Evolutionary conservation across 305 asterid genomes (phyloP), one percentile per base, ranked within the genome.

Genomic region (Fraxinus dipetala): DNA sequence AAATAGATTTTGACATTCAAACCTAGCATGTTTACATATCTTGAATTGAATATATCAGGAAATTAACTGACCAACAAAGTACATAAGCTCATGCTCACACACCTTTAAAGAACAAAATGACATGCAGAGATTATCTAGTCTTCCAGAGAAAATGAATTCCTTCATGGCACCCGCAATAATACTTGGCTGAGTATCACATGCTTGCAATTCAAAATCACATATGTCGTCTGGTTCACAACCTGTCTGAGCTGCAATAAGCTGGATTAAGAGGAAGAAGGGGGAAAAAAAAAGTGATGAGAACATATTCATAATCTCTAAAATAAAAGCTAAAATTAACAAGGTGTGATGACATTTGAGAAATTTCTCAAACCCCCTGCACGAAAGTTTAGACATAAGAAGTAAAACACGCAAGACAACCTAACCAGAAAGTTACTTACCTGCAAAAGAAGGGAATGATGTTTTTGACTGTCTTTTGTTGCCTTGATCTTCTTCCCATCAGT

Each of bases 61-160:
- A 22, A 61, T 61, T 61, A 61, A 61, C 70, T 22, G 32, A 61
- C 34, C 36, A 67, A 61, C 70, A 22, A 22, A 61, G 31, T 31
- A 0, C 10, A 34, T 3, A 20, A 31, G 76, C 26, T 32, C 40
- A n/a, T 6, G 76, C 9, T 31, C 20, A 84, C 83, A 76, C 35
- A 96, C 99, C 98, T 93, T 89, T 85, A 96, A 85, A 72, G 99
- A 94, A 90, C 98, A 96, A 83, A 92, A 94, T 75, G 98, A 91
- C 97, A 92, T 96, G 92, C 98, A 96, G 73, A 94, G 96, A 83
- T 96, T 96, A 87, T 96, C 99, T 70, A 96, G 89, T 85, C 99
- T 94, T 84, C 98, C 97, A 3, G 98, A 96, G 89, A 90, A 96
- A 85, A 96, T 70, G 78, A 96, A 96, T 84, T 96, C 99, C 89